A percentile compares a stretch with the other conserved stretches of the same genome.
phyloP scores from a whole-genome alignment of 1,284 basidiomycete species.

The Sutorius eximius region DNA sequence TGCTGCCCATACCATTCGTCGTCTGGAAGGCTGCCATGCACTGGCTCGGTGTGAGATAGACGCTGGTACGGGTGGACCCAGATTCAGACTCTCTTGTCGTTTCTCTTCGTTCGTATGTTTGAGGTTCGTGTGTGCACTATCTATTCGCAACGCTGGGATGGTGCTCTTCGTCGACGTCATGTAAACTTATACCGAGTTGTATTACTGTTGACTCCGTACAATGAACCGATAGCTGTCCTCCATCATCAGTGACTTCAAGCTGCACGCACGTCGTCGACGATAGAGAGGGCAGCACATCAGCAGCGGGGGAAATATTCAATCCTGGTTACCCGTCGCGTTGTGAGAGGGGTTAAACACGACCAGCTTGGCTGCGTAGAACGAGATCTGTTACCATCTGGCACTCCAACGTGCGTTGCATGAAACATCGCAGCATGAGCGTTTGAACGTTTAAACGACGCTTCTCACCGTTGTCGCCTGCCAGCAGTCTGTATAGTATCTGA shows the following conservation, averaged over 20 bases:
- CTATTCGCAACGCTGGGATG: slow-evolving; percentile 15
- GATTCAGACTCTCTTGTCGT: not conserved
- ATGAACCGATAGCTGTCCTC: not conserved
- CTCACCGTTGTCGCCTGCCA: too few relatives aligned
- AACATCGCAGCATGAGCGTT: too few relatives aligned
- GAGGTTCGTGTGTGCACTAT: slow-evolving; percentile 13
- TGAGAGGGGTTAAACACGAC: too few relatives aligned
- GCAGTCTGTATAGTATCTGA: too few relatives aligned
- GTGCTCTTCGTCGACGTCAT: not conserved
- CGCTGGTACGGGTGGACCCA: not conserved
- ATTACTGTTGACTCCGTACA: slow-evolving; percentile 3
- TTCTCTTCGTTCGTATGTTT: slow-evolving; percentile 2
- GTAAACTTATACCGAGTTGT: slow-evolving; percentile 5
- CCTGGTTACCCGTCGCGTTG: not conserved
- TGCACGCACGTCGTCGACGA: not conserved
- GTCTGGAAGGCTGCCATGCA: slow-evolving; percentile 35
- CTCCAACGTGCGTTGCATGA: too few relatives aligned
- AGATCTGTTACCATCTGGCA: too few relatives aligned
- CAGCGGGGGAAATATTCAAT: not conserved
- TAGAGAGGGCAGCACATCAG: not conserved
- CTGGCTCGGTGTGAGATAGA: slow-evolving; percentile 33
- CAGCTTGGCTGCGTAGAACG: too few relatives aligned
- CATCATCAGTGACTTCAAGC: not conserved
- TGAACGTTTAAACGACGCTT: too few relatives aligned
- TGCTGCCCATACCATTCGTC: slow-evolving; percentile 37